Conservation (phyloP, 768 basidiomycete species). For the Boletus pseudopeckii region DNA sequence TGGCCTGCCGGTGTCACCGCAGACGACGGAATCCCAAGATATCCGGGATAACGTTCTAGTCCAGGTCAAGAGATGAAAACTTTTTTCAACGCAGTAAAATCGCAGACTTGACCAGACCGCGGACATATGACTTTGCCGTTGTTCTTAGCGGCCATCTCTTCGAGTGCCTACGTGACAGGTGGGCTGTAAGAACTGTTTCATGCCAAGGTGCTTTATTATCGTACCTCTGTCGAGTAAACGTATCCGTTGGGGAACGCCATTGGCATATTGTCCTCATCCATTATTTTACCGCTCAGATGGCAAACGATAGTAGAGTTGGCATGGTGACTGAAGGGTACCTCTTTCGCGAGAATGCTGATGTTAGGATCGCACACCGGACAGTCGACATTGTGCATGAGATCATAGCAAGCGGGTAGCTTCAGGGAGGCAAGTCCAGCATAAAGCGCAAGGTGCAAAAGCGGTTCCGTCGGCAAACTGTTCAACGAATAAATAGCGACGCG, state of each 20-base stretch:
- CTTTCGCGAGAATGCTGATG: constrained; percentile 71
- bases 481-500: constrained; percentile 82
- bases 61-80: constrained; percentile 81
- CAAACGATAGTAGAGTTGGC: constrained; percentile 96
- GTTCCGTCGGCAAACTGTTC: constrained; percentile 83
- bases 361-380: constrained; percentile 89
- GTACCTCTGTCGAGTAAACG: constrained; percentile 90
- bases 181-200: constrained; percentile 12
- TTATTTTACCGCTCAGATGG: constrained; percentile 84
- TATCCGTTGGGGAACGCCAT: constrained; percentile 88
- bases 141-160: constrained; percentile 83
- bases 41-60: neutral
- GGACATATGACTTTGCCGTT: constrained; percentile 84
- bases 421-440: constrained; percentile 90
- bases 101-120: constrained; percentile 59
- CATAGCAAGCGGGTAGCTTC: constrained; percentile 83
- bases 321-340: constrained; percentile 92
- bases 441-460: constrained; percentile 81
- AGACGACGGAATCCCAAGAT: neutral
- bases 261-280: constrained; percentile 92
- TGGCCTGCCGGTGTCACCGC: neutral
- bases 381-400: constrained; percentile 66
- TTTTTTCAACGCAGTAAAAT: constrained; percentile 69
- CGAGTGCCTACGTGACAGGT: constrained; percentile 57
- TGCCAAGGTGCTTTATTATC: constrained; percentile 24